Percentiles rank a stretch among this genome's conserved stretches.
Evolutionary conservation across 129 eudicot genomes (phyloP).

Genomic region (Deinandra increscens): DNA sequence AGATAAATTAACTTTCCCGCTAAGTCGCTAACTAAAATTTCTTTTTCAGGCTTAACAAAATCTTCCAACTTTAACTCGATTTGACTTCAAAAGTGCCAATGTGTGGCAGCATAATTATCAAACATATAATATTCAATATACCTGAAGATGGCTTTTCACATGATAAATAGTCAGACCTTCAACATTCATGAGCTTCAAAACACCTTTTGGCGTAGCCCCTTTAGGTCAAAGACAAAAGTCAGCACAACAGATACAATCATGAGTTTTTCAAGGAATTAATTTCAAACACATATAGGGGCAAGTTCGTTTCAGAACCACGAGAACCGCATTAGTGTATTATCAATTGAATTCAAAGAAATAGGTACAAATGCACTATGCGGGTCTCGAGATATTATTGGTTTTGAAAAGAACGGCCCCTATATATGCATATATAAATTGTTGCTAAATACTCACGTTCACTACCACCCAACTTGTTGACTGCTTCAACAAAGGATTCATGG

Average conservation of each 20-base stretch:
- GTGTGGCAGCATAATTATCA: constrained; percentile 1
- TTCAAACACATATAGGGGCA: not conserved
- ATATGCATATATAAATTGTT: not conserved
- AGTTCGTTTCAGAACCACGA: too few species aligned
- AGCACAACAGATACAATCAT: not conserved
- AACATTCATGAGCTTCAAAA: constrained; percentile 90
- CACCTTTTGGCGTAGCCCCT: constrained; percentile 98
- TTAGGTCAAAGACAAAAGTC: constrained; percentile 27
- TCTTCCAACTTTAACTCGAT: not conserved
- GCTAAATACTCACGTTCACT: constrained; percentile 60
- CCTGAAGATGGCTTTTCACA: constrained; percentile 97
- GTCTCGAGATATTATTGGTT: too few species aligned
- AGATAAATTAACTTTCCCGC: not conserved
- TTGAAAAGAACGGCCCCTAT: too few species aligned
- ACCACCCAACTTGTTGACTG: constrained; percentile 83
- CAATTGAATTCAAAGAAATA: too few species aligned
- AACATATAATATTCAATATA: constrained; percentile 18
- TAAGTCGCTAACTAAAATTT: constrained; percentile 2
- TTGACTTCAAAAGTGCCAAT: constrained; percentile 12
- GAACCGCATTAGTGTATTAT: too few species aligned
- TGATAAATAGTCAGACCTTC: constrained; percentile 91
- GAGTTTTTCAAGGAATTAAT: not conserved
- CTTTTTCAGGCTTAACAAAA: not conserved
- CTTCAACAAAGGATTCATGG: constrained; percentile 84
- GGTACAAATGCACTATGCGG: too few species aligned